Base-by-base conservation (phyloP, 257 asterid species). In the Fraxinus anomala region DNA sequence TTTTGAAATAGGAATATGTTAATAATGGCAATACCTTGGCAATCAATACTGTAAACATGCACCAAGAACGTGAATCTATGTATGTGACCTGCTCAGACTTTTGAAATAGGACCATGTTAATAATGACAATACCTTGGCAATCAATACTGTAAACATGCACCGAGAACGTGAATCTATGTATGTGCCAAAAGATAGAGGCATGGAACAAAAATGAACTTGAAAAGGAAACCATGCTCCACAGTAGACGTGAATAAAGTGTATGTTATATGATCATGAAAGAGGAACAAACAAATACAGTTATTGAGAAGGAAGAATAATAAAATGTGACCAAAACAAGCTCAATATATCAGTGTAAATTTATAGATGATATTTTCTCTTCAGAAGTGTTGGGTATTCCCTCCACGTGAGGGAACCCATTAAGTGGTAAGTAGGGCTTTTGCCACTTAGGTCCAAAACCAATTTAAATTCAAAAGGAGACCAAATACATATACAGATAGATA, bases 1-100 rank as follows among this genome's bases (percentile, higher is more conserved):
- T 87, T 86, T 88, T 85, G 89, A 66, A 82, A 82, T 24, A 59
- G 69, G 10, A 56, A 68, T 21, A 71, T 47, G 56, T 21, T 71
- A 47, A 12, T 63, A 5, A 63, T 56, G 66, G 8, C 12, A 54
- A 19, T 56, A 56, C 28, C 66, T 56, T 6, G 26, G 30, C 30
- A 7, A 56, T 23, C 30, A n/a, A 23, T 56, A 19, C 26, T 21
- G 23, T 56, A 56, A 1, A 56, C 24, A 6, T 2, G 12, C 26
- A 56, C 30, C 12, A 0, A 23, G 34, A 63, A 63, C 0, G 31
- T 61, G 14, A 61, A 61, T 2, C 24, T 8, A 8, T 6, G 1
- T 63, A 63, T 63, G 69, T 24, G 33, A n/a, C 97, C 85, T 70
- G 86, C 79, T 82, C 84, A 79, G 86, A 77, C 67, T 87, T 86